These are phyloP conservation scores for Phytopythium ostracodes DNA, from an alignment of 352 stramenopile genomes.

Conservation along the genomic window DNA sequence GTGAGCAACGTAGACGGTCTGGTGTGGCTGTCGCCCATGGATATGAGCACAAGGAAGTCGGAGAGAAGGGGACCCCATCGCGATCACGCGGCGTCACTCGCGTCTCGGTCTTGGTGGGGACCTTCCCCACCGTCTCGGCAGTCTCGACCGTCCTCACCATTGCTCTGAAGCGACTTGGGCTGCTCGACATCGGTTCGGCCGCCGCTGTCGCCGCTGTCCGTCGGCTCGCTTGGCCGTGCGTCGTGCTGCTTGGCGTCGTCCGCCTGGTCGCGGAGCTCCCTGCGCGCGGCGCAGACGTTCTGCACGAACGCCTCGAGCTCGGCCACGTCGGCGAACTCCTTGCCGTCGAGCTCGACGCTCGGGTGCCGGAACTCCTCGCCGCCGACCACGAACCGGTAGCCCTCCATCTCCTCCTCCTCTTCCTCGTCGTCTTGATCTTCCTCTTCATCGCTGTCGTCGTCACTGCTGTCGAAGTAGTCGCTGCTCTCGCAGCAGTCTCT, in stretches of 20 bases:
- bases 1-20: not conserved
- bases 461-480: conserved; percentile 14
- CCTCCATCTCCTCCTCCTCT: conserved; percentile 18
- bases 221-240: conserved; percentile 11
- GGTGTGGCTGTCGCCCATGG: not conserved
- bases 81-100: conserved; percentile 1
- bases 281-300: conserved; percentile 16
- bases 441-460: conserved; percentile 15
- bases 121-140: not conserved
- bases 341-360: conserved; percentile 40
- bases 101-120: not conserved
- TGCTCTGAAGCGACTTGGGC: not conserved
- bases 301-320: conserved; percentile 55
- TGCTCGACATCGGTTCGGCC: not conserved
- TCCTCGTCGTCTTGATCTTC: conserved; percentile 21
- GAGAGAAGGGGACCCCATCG: not conserved
- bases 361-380: conserved; percentile 54
- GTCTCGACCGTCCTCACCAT: not conserved
- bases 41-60: not conserved
- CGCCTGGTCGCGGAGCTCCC: conserved; percentile 5
- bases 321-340: conserved; percentile 41
- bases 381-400: conserved; percentile 45
- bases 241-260: conserved; percentile 14
- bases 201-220: not conserved
- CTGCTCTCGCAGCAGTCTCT: conserved; percentile 3